Base-by-base conservation (phyloP, 805 yeast genomes). In the Hagleromyces aurorensis region DNA sequence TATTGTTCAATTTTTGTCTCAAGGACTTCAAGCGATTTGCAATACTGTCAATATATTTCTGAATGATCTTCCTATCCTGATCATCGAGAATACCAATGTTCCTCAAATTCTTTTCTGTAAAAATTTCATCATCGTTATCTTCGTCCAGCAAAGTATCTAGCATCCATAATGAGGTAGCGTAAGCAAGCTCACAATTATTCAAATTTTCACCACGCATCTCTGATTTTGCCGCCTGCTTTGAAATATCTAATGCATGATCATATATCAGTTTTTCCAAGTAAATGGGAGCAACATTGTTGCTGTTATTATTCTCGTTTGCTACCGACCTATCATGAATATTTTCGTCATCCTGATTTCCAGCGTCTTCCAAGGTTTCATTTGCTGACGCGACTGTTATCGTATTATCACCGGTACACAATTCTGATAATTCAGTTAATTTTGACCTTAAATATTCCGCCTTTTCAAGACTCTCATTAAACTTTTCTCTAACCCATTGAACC, bases 101-200 rank as follows among this genome's bases (percentile, higher is more conserved):
- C 14, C 63, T 64, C 11, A 59, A 65, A 18, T 36, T 34, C 12
- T 25, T 23, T 13, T 38, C 39, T n/a, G 33, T 40, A 22, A 29
- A 32, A 13, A 30, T 30, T 20, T 48, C 55, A 14, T 41, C 48
- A 13, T 55, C 61, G 8, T 41, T 48, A 17, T 57, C 62, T 19
- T 59, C 55, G 36, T 80, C 89, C 31, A 86, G 57, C 16, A 89
- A 62, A 1, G 95, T 85, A 50, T 85, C 93, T 48, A 89, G 63
- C 96, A 89, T 85, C 96, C 96, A 89, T 30, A 89, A 72, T 0
- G 96, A 78, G 0, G 95, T 84, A 4, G 93, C 83, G 53, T 89
- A 89, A 6, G 89, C 81, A 35, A 82, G 59, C 56, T 87, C 96
- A 57, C 96, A 87, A 48, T 79, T 86, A 19, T 49, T 47, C 13